phyloP scores from a whole-genome alignment of 805 yeast genomes.

The Nakazawaea pomicola region DNA sequence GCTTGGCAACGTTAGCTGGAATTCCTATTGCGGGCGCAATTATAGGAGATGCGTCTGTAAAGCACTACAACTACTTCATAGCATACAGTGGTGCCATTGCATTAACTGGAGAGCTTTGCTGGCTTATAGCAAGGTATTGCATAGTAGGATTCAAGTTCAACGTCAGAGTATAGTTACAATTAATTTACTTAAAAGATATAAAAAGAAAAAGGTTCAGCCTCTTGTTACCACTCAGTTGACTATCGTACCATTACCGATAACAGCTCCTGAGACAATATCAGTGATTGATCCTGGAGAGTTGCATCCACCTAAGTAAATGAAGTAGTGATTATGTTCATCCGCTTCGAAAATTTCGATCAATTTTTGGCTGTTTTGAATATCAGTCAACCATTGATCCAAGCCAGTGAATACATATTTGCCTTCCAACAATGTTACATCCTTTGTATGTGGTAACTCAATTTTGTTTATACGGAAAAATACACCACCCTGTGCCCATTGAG shows the following conservation, averaged over 20 bases:
- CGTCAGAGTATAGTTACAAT: slow-evolving; percentile 11
- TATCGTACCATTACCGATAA: background rate
- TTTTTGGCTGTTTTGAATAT: background rate
- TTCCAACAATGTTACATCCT: slow-evolving; percentile 11
- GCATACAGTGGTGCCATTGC: slow-evolving; percentile 33
- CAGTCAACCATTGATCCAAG: background rate
- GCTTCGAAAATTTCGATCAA: slow-evolving; percentile 1
- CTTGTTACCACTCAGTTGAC: background rate
- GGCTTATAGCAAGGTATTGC: slow-evolving; percentile 37
- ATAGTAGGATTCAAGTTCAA: slow-evolving; percentile 37
- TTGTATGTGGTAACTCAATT: slow-evolving; percentile 30
- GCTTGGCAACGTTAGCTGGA: slow-evolving; percentile 27
- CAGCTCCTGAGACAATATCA: slow-evolving; percentile 1
- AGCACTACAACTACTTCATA: slow-evolving; percentile 32
- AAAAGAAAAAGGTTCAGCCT: background rate
- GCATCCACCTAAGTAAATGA: slow-evolving; percentile 1
- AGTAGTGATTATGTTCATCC: slow-evolving; percentile 2
- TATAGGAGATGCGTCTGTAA: slow-evolving; percentile 26
- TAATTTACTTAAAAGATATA: no score
- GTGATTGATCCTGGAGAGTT: background rate
- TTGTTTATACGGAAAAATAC: slow-evolving; percentile 42
- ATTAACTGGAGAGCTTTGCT: slow-evolving; percentile 31
- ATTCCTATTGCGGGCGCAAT: slow-evolving; percentile 28
- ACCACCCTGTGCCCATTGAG: slow-evolving; percentile 42
- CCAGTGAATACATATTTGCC: background rate